These are phyloP conservation scores for Podospora pseudopauciseta DNA, from an alignment of 495 filamentous ascomycete genomes.

Conservation along the genomic window DNA sequence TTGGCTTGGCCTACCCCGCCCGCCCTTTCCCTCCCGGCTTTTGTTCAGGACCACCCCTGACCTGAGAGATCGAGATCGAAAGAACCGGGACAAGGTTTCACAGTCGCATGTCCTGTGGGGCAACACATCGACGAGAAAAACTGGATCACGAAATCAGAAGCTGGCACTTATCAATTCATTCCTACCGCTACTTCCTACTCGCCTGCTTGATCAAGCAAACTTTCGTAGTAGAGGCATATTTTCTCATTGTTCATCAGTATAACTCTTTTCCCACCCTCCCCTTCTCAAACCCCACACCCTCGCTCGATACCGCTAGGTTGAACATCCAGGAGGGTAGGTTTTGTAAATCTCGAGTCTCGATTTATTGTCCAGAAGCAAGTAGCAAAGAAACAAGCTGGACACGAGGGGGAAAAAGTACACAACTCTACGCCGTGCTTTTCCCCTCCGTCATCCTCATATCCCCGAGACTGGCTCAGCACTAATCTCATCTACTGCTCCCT, in stretches of 20 bases:
- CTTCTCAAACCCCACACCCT: background rate
- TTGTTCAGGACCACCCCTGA: background rate
- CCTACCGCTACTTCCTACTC: background rate
- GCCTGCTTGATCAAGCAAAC: background rate
- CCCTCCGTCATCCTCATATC: background rate
- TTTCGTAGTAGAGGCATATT: background rate
- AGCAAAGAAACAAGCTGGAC: background rate
- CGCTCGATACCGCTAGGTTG: background rate
- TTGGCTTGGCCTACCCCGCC: background rate
- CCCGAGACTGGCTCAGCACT: background rate
- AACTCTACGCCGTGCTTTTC: conserved; percentile 2
- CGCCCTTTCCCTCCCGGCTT: background rate
- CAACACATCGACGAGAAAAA: background rate
- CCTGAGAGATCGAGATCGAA: background rate
- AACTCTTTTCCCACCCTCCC: background rate
- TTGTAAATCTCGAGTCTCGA: background rate
- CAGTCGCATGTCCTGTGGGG: background rate
- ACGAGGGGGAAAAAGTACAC: background rate
- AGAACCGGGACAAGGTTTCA: background rate
- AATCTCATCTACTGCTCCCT: conserved; percentile 23
- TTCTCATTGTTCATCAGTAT: background rate
- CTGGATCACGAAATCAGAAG: background rate
- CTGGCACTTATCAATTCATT: conserved; percentile 3
- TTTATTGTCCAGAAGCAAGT: background rate
- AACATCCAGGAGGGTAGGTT: conserved; percentile 1